phyloP scores from a whole-genome alignment of 257 asterid species.

The Jacaranda mimosifolia region DNA sequence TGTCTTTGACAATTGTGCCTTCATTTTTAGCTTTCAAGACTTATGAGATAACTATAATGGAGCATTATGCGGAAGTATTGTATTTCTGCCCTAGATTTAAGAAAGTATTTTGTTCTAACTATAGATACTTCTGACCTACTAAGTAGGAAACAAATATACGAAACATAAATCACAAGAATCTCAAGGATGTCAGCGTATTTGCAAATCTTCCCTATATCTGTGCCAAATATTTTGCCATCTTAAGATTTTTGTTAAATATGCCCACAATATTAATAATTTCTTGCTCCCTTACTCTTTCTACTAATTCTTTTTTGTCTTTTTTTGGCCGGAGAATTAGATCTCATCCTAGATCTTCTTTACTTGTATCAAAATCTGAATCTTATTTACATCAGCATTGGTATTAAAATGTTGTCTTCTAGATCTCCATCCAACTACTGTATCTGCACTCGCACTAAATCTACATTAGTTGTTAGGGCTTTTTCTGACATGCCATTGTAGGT shows the following conservation, averaged over 20 bases:
- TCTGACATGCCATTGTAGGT: neutral
- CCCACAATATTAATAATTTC: neutral
- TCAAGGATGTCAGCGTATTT: constrained; percentile 43
- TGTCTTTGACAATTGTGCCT: too few species aligned
- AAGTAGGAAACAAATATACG: constrained; percentile 25
- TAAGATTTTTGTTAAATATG: neutral
- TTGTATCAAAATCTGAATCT: constrained; percentile 50
- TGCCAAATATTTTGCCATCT: constrained; percentile 56
- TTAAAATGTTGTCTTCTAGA: constrained; percentile 38
- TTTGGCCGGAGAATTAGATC: constrained; percentile 46
- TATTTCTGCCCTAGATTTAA: constrained; percentile 36
- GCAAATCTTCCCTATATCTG: constrained; percentile 36
- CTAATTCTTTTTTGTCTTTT: constrained; percentile 7
- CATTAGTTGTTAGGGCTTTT: neutral
- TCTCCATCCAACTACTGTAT: constrained; percentile 59
- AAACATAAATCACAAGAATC: constrained; percentile 48
- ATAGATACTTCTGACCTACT: neutral
- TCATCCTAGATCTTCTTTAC: constrained; percentile 75
- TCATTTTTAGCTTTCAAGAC: too few species aligned
- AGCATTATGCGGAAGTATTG: too few species aligned
- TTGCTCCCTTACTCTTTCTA: neutral
- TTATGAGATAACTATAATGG: too few species aligned
- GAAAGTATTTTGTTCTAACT: constrained; percentile 29
- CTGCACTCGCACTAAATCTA: constrained; percentile 24
- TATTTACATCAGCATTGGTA: constrained; percentile 55